Percentiles rank a stretch among this genome's conserved stretches.
phyloP scores from a whole-genome alignment of 257 asterid genomes.

The Solanum chiquidenum region DNA sequence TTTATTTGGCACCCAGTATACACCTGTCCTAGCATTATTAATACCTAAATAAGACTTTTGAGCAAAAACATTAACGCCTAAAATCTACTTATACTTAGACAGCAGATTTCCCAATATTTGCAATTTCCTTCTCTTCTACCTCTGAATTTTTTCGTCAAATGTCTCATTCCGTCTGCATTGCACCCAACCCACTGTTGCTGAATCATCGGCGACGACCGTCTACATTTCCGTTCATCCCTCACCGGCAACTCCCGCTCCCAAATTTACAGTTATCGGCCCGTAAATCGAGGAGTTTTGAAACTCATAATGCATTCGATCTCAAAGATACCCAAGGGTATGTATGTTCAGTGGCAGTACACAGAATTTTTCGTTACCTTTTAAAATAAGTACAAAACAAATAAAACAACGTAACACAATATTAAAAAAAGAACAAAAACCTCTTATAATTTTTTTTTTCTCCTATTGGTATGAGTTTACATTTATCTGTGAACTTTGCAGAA shows the following conservation, averaged over 20 bases:
- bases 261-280: conserved; percentile 1
- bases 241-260: conserved; percentile 1
- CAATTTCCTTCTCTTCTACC: background rate
- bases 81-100: background rate
- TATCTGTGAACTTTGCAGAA: conserved; percentile 23
- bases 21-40: no score
- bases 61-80: no score
- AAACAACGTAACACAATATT: background rate
- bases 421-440: no score
- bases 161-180: background rate
- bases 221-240: conserved; percentile 11
- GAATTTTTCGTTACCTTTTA: no score
- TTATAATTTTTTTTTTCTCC: no score
- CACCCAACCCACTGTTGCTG: background rate
- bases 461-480: no score
- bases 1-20: no score
- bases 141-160: background rate
- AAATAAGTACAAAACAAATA: no score
- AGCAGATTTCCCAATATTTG: background rate
- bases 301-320: conserved; percentile 28
- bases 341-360: no score
- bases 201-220: background rate
- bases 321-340: conserved; percentile 56
- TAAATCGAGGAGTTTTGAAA: conserved; percentile 12
- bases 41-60: no score